Base-by-base conservation (phyloP, 1,139 yeast genomes). In the Saccharomycopsis hybrid region DNA sequence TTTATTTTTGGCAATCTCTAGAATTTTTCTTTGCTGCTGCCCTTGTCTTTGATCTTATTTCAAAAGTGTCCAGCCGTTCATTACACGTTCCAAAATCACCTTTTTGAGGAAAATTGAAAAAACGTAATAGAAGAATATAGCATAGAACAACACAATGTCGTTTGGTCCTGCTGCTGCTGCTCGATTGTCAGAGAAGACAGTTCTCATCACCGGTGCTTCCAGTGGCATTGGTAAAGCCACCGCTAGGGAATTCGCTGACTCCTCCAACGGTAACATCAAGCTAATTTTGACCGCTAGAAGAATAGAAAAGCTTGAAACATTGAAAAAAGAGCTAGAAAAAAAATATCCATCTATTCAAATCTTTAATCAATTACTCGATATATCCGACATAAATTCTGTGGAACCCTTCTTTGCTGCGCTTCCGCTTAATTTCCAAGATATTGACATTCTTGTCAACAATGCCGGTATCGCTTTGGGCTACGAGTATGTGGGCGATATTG, bases 151-250 rank as follows among this genome's bases (percentile, higher is more conserved):
- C 33, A 52, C 27, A 45, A 69, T 70, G 73, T 73, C 80, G 48
- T 76, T 71, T 63, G 80, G 80, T 55, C 44, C 66, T 28, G 73
- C 69, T 60, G 80, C 80, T 50, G 77, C 78, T 35, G 73, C 74
- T 59, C 71, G 90, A 61, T 18, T 18, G 18, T 18, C 18, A 18
- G 18, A 18, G 18, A 18, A 18, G 18, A 18, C 18, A 18, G 18
- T 18, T 18, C 63, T 70, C 44, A 69, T 70, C 52, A 70, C 74
- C 2, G 74, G 74, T 56, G 74, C 74, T 4, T 69, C 73, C 60
- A 62, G 81, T 65, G 64, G 78, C 64, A 85, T 85, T 59, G 94
- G 94, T 32, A 75, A 76, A 60, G 89, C 92, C 28, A 82, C 89
- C 9, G 95, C 94, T 2, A 61, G 69, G 37, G 89, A 84, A 61